Evolutionary conservation across 1,284 basidiomycete species (phyloP).

Genomic region (Marasmius tenuissimus): DNA sequence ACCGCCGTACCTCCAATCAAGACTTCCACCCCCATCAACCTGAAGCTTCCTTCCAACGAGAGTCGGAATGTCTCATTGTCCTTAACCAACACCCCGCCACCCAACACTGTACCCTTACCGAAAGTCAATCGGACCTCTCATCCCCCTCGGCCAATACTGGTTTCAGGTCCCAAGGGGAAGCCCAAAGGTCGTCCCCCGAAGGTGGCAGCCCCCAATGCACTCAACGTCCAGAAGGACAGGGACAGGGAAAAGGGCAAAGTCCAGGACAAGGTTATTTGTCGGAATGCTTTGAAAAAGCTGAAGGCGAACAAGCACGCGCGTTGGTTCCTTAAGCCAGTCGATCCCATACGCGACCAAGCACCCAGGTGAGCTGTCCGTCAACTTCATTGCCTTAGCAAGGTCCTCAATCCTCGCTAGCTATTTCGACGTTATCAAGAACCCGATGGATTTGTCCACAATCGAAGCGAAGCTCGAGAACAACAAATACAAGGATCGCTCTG

Average conservation of each 20-base stretch:
- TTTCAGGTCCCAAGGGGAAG: constrained; percentile 34
- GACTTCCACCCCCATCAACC: constrained; percentile 45
- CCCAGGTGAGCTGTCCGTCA: constrained; percentile 61
- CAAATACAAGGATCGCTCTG: constrained; percentile 83
- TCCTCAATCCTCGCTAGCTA: constrained; percentile 53
- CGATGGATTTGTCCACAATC: constrained; percentile 95
- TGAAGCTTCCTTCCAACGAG: constrained; percentile 45
- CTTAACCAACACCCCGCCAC: constrained; percentile 14
- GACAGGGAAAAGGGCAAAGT: constrained; percentile 73
- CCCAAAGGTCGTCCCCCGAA: constrained; percentile 25
- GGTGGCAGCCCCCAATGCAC: constrained; percentile 33
- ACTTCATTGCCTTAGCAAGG: constrained; percentile 10
- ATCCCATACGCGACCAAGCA: constrained; percentile 83
- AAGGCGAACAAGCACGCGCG: constrained; percentile 67
- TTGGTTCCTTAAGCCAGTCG: constrained; percentile 87
- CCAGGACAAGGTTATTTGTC: constrained; percentile 79
- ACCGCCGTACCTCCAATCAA: constrained; percentile 39
- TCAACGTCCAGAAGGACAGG: constrained; percentile 68
- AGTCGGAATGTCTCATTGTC: constrained; percentile 24
- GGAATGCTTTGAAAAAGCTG: constrained; percentile 83
- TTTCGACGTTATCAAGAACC: constrained; percentile 86
- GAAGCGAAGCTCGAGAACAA: constrained; percentile 86
- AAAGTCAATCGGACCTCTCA: constrained; percentile 15
- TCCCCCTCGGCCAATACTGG: constrained; percentile 25
- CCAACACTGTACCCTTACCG: constrained; percentile 23